Base-by-base conservation (phyloP, 306 rosid genomes). In the Dicorynia guianensis region DNA sequence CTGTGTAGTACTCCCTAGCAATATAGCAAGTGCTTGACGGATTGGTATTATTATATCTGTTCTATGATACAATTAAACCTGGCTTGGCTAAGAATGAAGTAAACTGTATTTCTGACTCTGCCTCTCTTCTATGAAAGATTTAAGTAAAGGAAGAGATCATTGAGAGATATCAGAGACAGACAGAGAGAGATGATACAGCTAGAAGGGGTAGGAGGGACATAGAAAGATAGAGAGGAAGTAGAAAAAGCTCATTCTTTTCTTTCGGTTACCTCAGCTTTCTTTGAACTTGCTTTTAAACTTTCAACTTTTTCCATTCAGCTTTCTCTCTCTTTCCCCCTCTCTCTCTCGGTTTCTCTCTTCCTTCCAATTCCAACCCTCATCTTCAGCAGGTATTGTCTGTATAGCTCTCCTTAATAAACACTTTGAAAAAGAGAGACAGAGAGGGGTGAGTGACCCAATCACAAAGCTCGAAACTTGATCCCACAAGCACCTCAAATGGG, bases 401-500 rank as follows among this genome's bases (percentile, higher is more conserved):
- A 69, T 85, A 81, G 89, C 74, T 71, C 78, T 67, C 74, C 89
- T 91, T 84, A 84, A 84, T 84, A 87, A 85, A 77, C 30, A 25
- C 93, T 77, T 75, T 75, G 83, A 63, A 74, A 80, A 70, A 81
- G 86, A 74, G 78, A 76, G 74, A 59, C 25, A 71, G 75, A 59
- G 76, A 77, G 63, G 63, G 59, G 78, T 69, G 83, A 61, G 30
- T 25, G 85, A 83, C 71, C 93, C 97, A 87, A 89, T 89, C 86
- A 81, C 84, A 76, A 79, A 33, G 95, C 85, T 92, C 72, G 85
- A 79, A 86, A 87, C 86, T 83, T 85, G 96, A 91, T 89, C 98
- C 97, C 97, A 89, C 97, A 85, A 74, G 83, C 81, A 84, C 76
- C 70, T 70, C 74, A 25, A 64, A 85, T 88, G 96, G 98, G 97